Evolutionary conservation across 495 filamentous ascomycete species (phyloP).

Genomic region (Cryomyces antarcticus): DNA sequence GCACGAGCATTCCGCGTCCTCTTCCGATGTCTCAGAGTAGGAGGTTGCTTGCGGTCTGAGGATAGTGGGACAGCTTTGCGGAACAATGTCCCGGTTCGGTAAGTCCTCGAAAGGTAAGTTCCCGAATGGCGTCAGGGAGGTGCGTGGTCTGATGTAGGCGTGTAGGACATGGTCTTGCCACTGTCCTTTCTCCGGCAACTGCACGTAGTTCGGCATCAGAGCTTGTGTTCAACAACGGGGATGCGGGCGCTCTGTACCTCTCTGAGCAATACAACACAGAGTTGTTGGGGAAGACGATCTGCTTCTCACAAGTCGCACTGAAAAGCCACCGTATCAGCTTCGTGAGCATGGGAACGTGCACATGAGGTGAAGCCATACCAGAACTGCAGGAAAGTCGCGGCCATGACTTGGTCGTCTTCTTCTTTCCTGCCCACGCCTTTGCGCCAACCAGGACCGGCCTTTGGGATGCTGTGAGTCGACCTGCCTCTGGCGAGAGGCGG

Average conservation of each 20-base stretch:
- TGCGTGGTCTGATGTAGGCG: constrained; percentile 4
- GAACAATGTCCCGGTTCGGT: constrained; percentile 18
- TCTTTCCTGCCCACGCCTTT: not conserved
- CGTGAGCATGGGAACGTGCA: not conserved
- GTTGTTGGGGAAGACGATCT: constrained; percentile 43
- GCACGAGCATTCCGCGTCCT: constrained; percentile 6
- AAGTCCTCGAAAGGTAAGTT: constrained; percentile 16
- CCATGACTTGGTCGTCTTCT: constrained; percentile 35
- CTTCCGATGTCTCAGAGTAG: constrained; percentile 13
- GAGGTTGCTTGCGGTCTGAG: constrained; percentile 8
- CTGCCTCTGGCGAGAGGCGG: constrained; percentile 7
- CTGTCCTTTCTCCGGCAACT: constrained; percentile 22
- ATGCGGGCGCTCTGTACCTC: constrained; percentile 9
- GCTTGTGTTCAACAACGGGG: not conserved
- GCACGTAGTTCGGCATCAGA: not conserved
- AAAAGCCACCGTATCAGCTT: not conserved
- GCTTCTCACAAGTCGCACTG: constrained; percentile 45
- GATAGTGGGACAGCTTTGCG: constrained; percentile 19
- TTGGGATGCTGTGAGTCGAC: constrained; percentile 3
- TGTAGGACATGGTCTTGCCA: constrained; percentile 6
- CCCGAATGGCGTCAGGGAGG: constrained; percentile 9
- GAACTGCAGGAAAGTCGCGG: constrained; percentile 42
- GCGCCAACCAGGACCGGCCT: too few relatives aligned
- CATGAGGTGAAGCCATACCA: constrained; percentile 25
- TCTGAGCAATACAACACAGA: constrained; percentile 29